phyloP scores from a whole-genome alignment of 768 basidiomycete genomes.

The Termitomyces sp. region DNA sequence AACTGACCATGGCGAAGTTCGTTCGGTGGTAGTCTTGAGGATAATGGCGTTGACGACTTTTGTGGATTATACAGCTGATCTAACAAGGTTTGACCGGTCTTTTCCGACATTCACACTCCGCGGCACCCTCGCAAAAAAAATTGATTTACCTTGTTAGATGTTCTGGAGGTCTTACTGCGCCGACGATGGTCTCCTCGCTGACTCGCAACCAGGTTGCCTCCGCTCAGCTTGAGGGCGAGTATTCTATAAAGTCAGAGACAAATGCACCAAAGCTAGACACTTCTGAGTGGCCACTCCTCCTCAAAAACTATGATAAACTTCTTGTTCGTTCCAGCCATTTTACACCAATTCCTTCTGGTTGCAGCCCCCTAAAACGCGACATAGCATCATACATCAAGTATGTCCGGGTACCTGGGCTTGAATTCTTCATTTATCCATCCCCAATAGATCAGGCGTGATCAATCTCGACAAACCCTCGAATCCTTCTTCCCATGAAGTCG shows the following conservation, averaged over 20 bases:
- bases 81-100: conserved; percentile 26
- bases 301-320: conserved; percentile 99
- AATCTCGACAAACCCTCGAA: conserved; percentile 99
- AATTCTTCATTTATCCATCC: not conserved
- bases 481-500: conserved; percentile 98
- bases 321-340: conserved; percentile 94
- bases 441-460: conserved; percentile 89
- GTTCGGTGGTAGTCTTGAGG: conserved; percentile 21
- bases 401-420: conserved; percentile 9
- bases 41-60: conserved; percentile 3
- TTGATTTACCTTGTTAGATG: conserved; percentile 7
- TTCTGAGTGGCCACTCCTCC: conserved; percentile 93
- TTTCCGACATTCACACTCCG: conserved; percentile 11
- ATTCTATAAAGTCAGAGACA: conserved; percentile 74
- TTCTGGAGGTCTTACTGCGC: not conserved
- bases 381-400: conserved; percentile 88
- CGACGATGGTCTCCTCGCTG: conserved; percentile 38
- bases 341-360: conserved; percentile 93
- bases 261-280: conserved; percentile 80
- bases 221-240: conserved; percentile 72
- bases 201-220: conserved; percentile 66
- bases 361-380: conserved; percentile 92
- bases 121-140: conserved; percentile 9
- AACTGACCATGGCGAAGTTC: conserved; percentile 63
- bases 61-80: conserved; percentile 50